Evolutionary conservation across 2,329 filamentous ascomycete species (phyloP).

Genomic region (Arthrobotrys pseudoclavata): DNA sequence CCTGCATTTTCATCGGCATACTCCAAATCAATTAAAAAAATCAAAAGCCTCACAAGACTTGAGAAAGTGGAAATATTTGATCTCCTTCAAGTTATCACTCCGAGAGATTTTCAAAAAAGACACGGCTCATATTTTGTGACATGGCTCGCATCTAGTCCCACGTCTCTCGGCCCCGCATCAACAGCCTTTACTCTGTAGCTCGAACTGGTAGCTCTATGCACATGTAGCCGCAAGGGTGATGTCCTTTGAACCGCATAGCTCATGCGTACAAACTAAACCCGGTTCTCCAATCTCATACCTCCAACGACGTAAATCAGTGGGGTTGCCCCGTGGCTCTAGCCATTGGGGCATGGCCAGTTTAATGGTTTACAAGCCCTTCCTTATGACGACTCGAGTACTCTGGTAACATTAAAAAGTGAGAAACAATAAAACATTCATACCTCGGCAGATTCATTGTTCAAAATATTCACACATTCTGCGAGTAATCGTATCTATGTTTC

Average conservation of each 20-base stretch:
- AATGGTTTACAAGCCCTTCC: not conserved
- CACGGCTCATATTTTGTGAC: not conserved
- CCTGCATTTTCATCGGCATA: no score
- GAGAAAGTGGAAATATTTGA: not conserved
- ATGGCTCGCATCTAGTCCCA: not conserved
- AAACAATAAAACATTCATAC: no score
- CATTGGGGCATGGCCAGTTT: not conserved
- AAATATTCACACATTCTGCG: not conserved
- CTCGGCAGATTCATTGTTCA: not conserved
- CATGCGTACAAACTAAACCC: not conserved
- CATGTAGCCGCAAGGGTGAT: not conserved
- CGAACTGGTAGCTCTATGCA: not conserved
- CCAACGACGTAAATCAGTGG: not conserved
- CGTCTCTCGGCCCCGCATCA: not conserved
- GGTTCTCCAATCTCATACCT: no score
- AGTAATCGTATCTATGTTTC: not conserved
- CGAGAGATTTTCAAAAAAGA: not conserved
- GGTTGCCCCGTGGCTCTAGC: not conserved
- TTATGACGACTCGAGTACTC: no score
- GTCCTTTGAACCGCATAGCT: slow-evolving; percentile 4
- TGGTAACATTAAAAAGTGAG: no score
- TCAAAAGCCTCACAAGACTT: no score
- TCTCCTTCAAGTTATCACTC: not conserved
- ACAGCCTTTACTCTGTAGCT: not conserved
- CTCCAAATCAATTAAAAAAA: no score